Base-by-base conservation (phyloP, 768 basidiomycete genomes). In the Gyrodon lividus region DNA sequence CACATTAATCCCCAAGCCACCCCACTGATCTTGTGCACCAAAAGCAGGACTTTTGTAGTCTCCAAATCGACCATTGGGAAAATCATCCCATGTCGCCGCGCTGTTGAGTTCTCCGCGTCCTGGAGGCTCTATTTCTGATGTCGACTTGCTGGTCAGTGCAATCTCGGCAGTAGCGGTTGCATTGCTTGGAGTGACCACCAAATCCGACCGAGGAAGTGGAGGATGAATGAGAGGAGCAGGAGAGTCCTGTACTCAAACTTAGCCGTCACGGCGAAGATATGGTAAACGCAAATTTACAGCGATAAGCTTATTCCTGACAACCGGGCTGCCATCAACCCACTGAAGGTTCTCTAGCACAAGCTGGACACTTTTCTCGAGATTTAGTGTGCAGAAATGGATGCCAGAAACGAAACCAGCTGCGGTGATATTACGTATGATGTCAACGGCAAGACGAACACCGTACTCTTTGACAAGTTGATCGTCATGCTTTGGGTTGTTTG, bases 11-110 rank as follows among this genome's bases (percentile, higher is more conserved):
- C 75, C 77, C 10, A 81, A 77, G 33, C 84, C 83, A 49, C 89
- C 87, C 88, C 89, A 93, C 2, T 77, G 86, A 54, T 85, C 86
- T 61, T 82, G 83, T 30, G 76, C 74, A 41, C 97, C 97, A 59
- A 88, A 99, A 1, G 97, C 97, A 19, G 97, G 97, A 73, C 92
- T 96, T 63, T 97, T 91, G 66, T 89, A 91, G 68, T 98, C 97
- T 55, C 97, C 97, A 68, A 98, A 98, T 9, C 97, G 87, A 31
- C 97, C 97, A 65, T 99, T 99, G 6, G 97, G 97, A 67, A 98
- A 98, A 63, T 99, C 97, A 61, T 93, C 91, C 91, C 91, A 93
- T 17, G 82, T 83, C 1, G 85, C 79, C 0, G 87, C 87, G 56
- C 86, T 80, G 61, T 87, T 90, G 6, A 86, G 72, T 56, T 91